These are phyloP conservation scores for Trichoderma lentiforme DNA, from an alignment of 2,329 filamentous ascomycete species.

Conservation along the genomic window DNA sequence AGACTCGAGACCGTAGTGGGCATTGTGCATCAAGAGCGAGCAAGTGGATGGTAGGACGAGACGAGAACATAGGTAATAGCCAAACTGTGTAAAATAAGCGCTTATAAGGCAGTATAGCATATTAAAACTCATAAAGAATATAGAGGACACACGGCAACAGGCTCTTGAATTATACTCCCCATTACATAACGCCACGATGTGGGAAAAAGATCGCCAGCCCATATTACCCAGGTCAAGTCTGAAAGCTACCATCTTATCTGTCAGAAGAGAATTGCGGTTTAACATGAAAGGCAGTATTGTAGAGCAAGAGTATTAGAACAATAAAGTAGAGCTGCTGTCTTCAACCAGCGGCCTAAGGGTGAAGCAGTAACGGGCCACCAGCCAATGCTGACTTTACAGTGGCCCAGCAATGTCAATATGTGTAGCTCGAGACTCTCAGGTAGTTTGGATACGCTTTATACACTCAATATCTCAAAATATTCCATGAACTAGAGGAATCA, in stretches of 20 bases:
- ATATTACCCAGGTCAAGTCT: background rate
- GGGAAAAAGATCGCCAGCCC: background rate
- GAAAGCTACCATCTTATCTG: background rate
- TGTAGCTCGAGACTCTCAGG: background rate
- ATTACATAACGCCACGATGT: background rate
- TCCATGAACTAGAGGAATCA: background rate
- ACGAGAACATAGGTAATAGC: too few relatives aligned
- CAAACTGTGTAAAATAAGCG: too few relatives aligned
- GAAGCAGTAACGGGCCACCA: background rate
- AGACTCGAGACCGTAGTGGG: too few relatives aligned
- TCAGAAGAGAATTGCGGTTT: background rate
- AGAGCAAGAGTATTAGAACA: background rate
- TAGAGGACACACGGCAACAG: background rate
- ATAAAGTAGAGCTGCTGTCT: background rate
- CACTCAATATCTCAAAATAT: background rate
- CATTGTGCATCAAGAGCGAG: too few relatives aligned
- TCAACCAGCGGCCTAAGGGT: background rate
- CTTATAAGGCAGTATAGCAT: too few relatives aligned
- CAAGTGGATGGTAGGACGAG: too few relatives aligned
- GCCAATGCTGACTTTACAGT: background rate
- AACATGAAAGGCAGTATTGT: background rate
- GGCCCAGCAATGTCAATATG: background rate
- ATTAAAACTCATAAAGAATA: background rate
- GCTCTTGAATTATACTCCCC: background rate
- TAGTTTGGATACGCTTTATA: background rate